phyloP scores from a whole-genome alignment of 257 asterid genomes.

The Hygrophila difformis region DNA sequence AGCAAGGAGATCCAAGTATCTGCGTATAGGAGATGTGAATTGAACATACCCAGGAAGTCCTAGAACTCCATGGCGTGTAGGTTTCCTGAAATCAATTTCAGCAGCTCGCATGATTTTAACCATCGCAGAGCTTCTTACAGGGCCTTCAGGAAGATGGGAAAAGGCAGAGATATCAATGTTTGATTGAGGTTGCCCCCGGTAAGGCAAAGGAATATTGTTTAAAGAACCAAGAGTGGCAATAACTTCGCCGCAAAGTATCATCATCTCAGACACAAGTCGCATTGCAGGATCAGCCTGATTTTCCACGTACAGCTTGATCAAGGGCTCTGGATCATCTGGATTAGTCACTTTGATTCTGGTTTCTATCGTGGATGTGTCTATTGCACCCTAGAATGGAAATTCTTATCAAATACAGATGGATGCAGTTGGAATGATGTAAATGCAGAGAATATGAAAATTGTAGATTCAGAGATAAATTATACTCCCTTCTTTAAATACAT shows the following conservation, averaged over 20 bases:
- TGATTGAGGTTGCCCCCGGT: slow-evolving; percentile 95
- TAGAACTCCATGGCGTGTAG: slow-evolving; percentile 79
- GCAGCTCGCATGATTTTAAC: slow-evolving; percentile 87
- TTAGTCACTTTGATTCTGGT: slow-evolving; percentile 73
- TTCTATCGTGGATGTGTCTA: slow-evolving; percentile 72
- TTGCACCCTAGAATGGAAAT: no score
- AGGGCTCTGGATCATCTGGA: slow-evolving; percentile 90
- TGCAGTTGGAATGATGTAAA: slow-evolving; percentile 14
- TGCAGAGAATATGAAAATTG: no score
- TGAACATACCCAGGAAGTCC: slow-evolving; percentile 99
- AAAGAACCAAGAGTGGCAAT: slow-evolving; percentile 76
- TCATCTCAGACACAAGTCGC: slow-evolving; percentile 95
- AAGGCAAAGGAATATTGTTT: slow-evolving; percentile 74
- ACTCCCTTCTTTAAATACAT: no score
- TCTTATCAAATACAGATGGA: no score
- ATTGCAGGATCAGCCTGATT: slow-evolving; percentile 91
- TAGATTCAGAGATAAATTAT: no score
- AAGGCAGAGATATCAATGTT: slow-evolving; percentile 67
- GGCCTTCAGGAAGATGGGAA: slow-evolving; percentile 96
- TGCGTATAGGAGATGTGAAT: slow-evolving; percentile 92
- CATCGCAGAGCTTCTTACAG: slow-evolving; percentile 78
- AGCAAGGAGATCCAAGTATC: slow-evolving; percentile 92
- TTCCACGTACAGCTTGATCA: slow-evolving; percentile 79
- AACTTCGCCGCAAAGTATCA: slow-evolving; percentile 98
- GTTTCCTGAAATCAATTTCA: slow-evolving; percentile 91